These are phyloP conservation scores for Capsicum pubescens DNA, from an alignment of 257 asterid species.

Conservation along the genomic window DNA sequence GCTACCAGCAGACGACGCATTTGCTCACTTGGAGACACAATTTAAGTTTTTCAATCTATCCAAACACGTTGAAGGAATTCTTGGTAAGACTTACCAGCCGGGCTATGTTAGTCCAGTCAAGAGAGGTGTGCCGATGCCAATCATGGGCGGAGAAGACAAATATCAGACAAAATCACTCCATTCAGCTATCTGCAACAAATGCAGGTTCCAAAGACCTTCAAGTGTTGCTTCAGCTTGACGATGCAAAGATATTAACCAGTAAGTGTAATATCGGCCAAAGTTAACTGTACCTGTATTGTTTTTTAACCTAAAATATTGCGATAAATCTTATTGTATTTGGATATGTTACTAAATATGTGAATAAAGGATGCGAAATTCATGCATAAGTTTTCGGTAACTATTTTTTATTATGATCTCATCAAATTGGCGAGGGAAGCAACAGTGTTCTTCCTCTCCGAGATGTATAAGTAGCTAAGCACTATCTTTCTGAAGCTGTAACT, in stretches of 20 bases:
- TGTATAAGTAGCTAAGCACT: neutral
- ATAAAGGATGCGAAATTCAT: neutral
- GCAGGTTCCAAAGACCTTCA: constrained; percentile 59
- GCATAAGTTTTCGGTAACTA: neutral
- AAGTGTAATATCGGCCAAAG: neutral
- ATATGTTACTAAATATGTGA: neutral
- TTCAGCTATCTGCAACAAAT: constrained; percentile 56
- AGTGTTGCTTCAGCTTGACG: constrained; percentile 37
- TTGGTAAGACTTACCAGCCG: constrained; percentile 69
- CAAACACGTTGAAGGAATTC: constrained; percentile 55
- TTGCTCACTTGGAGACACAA: constrained; percentile 69
- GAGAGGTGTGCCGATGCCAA: constrained; percentile 70
- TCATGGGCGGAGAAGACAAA: constrained; percentile 79
- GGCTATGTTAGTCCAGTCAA: constrained; percentile 63
- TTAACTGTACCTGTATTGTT: neutral
- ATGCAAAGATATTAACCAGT: constrained; percentile 16
- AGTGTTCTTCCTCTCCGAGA: constrained; percentile 11
- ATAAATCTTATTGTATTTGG: constrained; percentile 16
- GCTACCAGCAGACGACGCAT: constrained; percentile 54
- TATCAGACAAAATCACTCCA: constrained; percentile 59
- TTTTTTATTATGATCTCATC: neutral
- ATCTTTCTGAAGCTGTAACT: constrained; percentile 13
- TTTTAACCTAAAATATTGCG: constrained; percentile 6
- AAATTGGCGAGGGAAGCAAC: neutral
- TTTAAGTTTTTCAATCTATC: constrained; percentile 61